Evolutionary conservation across 169 alveolate species (phyloP), one percentile per base, ranked within the genome.

Genomic region (Cryptosporidium canis): DNA sequence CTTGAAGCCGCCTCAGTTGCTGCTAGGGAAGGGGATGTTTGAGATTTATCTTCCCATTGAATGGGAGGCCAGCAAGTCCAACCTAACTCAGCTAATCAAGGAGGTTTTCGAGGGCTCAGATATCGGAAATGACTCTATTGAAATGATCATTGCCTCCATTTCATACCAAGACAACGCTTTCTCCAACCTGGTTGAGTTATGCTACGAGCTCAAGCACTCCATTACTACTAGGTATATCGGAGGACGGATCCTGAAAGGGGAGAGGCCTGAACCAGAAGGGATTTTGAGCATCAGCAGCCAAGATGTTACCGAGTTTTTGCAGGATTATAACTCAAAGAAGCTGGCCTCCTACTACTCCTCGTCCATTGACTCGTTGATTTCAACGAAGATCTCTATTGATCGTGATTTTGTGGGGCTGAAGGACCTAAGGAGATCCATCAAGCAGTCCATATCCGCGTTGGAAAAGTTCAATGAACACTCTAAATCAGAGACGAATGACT

Each of bases 331-430:
- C 61, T 39, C 24, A 39, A 58, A 55, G 24, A 56, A 11, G 44
- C 27, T 77, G n/a, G 41, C 18, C 41, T 58, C 55, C 11, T n/a
- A 35, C n/a, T 33, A 48, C 67, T 39, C 61, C 29, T 77, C 72
- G 16, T 77, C 87, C 24, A 58, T 77, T 27, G 87, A 77, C 51
- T 39, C 58, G 9, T 21, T 77, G 37, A 43, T 77, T 29, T 24
- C 87, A 27, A 56, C 65, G 14, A 77, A 55, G 33, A 77, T 77
- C 51, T 77, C 87, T 21, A 77, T 77, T 18, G 87, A 77, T 7
- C 18, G 29, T 5, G 87, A 77, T 58, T 77, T 77, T 58, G 66
- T 77, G 7, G 87, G 87, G 21, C 51, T 77, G 27, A 27, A 41
- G 8, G 71, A 77, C 18, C 56, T 77, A 27, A 35, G 87, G 16